phyloP scores from a whole-genome alignment of 371 early-diverging fungal species.

The Mortierella sp. region DNA sequence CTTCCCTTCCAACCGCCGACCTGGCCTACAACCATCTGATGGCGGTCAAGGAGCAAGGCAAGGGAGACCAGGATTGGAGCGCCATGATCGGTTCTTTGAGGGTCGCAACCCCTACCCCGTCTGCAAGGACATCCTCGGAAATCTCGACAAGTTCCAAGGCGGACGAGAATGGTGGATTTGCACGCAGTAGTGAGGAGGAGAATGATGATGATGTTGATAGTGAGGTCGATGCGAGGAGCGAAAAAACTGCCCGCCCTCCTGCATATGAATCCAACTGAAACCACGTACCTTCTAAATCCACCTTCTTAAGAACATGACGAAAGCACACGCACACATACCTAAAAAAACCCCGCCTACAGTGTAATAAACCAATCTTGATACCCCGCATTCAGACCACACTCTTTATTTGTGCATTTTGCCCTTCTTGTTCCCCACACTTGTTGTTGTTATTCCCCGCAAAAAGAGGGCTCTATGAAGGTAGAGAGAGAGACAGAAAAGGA shows the following conservation, averaged over 20 bases:
- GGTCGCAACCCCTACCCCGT: neutral
- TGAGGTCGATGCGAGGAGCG: neutral
- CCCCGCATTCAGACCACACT: neutral
- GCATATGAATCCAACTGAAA: constrained; percentile 5
- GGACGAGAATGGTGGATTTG: neutral
- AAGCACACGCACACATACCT: neutral
- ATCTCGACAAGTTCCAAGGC: neutral
- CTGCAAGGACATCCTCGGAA: constrained; percentile 20
- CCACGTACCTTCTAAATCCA: neutral
- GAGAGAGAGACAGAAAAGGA: no score
- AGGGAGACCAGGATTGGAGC: constrained; percentile 51
- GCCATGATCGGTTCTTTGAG: constrained; percentile 29
- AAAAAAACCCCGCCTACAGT: neutral
- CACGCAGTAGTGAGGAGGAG: neutral
- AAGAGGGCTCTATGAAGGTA: neutral
- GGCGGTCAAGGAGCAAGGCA: constrained; percentile 29
- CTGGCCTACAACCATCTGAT: constrained; percentile 37
- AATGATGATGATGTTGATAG: neutral
- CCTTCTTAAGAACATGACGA: constrained; percentile 2
- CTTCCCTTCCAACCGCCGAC: constrained; percentile 41
- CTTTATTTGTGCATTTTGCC: no score
- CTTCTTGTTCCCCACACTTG: neutral
- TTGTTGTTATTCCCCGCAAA: constrained; percentile 2
- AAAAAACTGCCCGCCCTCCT: constrained; percentile 12
- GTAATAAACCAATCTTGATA: constrained; percentile 6